A percentile compares a stretch with the other conserved stretches of the same genome.
Conservation (phyloP, 805 yeast species). For the Zygoascus ofunaensis region DNA sequence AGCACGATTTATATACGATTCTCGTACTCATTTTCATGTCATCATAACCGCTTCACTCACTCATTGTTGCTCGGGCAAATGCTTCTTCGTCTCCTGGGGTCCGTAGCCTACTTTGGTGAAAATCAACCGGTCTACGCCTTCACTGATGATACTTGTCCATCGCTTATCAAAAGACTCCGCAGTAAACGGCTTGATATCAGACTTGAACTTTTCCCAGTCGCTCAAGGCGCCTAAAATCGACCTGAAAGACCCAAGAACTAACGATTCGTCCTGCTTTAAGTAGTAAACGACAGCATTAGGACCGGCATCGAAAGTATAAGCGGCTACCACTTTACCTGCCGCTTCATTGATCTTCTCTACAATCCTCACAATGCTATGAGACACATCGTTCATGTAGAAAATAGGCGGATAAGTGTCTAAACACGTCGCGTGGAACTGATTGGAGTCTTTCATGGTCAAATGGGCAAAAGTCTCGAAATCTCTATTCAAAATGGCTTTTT, state of each 20-base stretch:
- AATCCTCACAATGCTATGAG: conserved; percentile 69
- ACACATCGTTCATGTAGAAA: conserved; percentile 85
- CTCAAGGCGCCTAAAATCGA: conserved; percentile 46
- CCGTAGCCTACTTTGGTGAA: conserved; percentile 83
- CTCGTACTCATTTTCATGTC: no score
- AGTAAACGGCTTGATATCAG: conserved; percentile 19
- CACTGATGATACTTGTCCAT: conserved; percentile 44
- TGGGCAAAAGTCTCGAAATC: conserved; percentile 78
- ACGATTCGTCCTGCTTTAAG: conserved; percentile 61
- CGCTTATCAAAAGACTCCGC: conserved; percentile 23
- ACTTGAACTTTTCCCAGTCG: conserved; percentile 54
- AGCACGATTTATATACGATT: no score
- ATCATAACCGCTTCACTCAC: no score
- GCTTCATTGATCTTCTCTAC: conserved; percentile 67
- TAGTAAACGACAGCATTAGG: conserved; percentile 97
- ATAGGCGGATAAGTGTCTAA: conserved; percentile 93
- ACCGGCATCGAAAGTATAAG: conserved; percentile 98
- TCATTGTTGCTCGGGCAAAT: conserved; percentile 1
- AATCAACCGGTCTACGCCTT: conserved; percentile 77
- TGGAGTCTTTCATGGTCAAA: conserved; percentile 92
- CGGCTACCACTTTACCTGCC: conserved; percentile 64
- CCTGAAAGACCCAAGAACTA: conserved; percentile 61
- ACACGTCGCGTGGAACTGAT: conserved; percentile 97
- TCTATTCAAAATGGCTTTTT: conserved; percentile 56
- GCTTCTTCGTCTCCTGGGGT: conserved; percentile 42